phyloP scores from a whole-genome alignment of 139 green algal genomes.

The Closterium sp. region DNA sequence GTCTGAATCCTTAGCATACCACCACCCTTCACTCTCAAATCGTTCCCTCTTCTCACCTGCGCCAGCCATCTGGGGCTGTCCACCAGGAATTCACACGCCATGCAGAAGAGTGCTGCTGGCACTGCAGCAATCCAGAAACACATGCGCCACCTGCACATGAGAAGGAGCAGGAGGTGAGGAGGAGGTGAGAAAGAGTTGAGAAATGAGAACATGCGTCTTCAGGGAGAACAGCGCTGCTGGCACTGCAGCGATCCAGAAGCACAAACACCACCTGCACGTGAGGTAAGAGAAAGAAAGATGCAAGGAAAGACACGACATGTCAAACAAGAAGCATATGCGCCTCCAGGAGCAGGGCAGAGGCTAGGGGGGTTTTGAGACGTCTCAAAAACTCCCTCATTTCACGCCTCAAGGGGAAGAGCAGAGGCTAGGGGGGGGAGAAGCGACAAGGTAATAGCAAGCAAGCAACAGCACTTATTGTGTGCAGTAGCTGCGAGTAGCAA shows the following conservation, averaged over 20 bases:
- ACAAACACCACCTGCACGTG: constrained; percentile 47
- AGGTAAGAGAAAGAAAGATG: too few species aligned
- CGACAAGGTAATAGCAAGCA: too few species aligned
- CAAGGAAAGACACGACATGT: too few species aligned
- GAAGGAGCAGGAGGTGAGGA: neutral
- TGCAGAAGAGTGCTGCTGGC: constrained; percentile 65
- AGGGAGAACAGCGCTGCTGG: constrained; percentile 63
- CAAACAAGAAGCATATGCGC: constrained; percentile 58
- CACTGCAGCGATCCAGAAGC: constrained; percentile 63
- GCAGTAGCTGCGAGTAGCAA: too few species aligned
- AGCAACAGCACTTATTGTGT: too few species aligned
- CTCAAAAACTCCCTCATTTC: too few species aligned
- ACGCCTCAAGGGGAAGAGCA: too few species aligned
- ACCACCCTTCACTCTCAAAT: too few species aligned
- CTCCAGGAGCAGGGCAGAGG: neutral
- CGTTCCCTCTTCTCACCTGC: constrained; percentile 11
- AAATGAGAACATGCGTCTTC: too few species aligned
- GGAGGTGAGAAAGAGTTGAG: neutral
- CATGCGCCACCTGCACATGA: constrained; percentile 47
- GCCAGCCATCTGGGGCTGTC: constrained; percentile 34
- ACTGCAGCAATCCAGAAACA: constrained; percentile 62
- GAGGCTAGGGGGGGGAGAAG: too few species aligned
- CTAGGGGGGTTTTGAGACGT: too few species aligned
- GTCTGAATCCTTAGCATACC: too few species aligned
- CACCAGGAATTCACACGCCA: constrained; percentile 20